Percentiles rank a stretch among this genome's conserved stretches.
Evolutionary conservation across 2,329 filamentous ascomycete genomes (phyloP).

Genomic region (Ceratocystis lukuohia): DNA sequence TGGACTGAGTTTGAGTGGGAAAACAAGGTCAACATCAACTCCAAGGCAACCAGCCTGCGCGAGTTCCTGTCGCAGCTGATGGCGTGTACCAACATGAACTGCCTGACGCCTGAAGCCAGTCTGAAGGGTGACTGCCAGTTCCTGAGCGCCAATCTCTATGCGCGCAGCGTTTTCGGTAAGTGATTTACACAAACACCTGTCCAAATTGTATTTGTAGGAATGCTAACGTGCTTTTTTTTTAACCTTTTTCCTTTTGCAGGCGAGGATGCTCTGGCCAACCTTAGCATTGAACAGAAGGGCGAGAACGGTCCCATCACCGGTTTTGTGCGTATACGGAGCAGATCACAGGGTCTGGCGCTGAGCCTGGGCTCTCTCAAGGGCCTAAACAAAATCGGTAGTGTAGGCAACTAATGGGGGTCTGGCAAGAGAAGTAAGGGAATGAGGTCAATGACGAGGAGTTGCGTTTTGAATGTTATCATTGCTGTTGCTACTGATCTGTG

Average conservation of each 20-base stretch:
- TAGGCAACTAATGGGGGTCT: conserved; percentile 22
- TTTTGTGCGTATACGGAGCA: conserved; percentile 94
- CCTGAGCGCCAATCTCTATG: conserved; percentile 91
- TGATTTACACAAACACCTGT: conserved; percentile 22
- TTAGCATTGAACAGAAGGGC: conserved; percentile 96
- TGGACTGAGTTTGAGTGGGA: conserved; percentile 99
- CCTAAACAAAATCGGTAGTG: conserved; percentile 61
- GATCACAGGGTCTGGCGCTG: conserved; percentile 85
- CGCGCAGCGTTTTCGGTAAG: conserved; percentile 95
- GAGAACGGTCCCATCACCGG: conserved; percentile 91
- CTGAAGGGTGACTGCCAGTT: conserved; percentile 97
- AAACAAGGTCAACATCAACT: conserved; percentile 99
- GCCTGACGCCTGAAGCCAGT: conserved; percentile 87
- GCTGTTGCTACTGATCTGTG: background rate
- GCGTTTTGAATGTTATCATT: background rate
- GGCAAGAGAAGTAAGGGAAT: background rate
- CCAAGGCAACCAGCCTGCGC: conserved; percentile 79
- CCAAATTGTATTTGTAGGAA: too few relatives aligned
- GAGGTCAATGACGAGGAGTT: background rate
- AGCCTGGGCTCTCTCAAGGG: conserved; percentile 92
- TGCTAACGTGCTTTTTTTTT: background rate
- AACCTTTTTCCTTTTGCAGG: conserved; percentile 39
- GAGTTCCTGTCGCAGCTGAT: conserved; percentile 91
- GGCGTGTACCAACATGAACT: conserved; percentile 98
- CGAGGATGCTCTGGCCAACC: conserved; percentile 92